Evolutionary conservation across 768 basidiomycete genomes (phyloP).

Genomic region (Podaxis pistillaris): DNA sequence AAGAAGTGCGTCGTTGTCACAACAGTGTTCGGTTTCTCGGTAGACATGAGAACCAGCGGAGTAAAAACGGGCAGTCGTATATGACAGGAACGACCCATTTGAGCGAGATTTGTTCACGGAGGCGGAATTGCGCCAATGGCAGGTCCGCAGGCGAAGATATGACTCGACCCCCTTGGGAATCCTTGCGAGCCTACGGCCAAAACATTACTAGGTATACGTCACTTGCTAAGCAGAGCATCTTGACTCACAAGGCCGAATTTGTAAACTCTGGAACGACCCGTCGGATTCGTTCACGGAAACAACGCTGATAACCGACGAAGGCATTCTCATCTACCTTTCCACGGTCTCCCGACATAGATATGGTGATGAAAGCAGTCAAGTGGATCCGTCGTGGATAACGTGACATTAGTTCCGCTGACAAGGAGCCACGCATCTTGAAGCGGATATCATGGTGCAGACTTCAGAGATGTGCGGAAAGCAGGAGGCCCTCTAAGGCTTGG

Average conservation of each 20-base stretch:
- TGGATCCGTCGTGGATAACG: background rate
- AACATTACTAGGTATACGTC: background rate
- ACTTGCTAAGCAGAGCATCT: background rate
- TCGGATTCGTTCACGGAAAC: slow-evolving; percentile 1
- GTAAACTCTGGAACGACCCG: slow-evolving; percentile 5
- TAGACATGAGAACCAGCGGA: slow-evolving; percentile 7
- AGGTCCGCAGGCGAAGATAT: background rate
- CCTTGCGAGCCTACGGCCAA: background rate
- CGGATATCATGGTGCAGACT: slow-evolving; percentile 5
- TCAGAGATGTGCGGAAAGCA: background rate
- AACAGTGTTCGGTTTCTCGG: background rate
- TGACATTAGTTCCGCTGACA: slow-evolving; percentile 5
- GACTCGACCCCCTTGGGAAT: background rate
- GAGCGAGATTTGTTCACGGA: background rate
- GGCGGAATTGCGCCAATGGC: background rate
- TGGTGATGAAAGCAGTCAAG: background rate
- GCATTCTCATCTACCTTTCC: background rate
- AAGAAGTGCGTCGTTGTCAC: background rate
- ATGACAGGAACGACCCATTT: background rate
- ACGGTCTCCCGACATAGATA: background rate
- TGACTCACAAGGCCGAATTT: slow-evolving; percentile 6
- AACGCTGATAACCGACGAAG: slow-evolving; percentile 11
- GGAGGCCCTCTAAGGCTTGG: background rate
- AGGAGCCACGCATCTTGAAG: slow-evolving; percentile 3
- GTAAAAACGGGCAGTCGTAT: background rate